Evolutionary conservation across 1,284 basidiomycete species (phyloP), one percentile per base, ranked within the genome.

Genomic region (Thelephora terrestris): DNA sequence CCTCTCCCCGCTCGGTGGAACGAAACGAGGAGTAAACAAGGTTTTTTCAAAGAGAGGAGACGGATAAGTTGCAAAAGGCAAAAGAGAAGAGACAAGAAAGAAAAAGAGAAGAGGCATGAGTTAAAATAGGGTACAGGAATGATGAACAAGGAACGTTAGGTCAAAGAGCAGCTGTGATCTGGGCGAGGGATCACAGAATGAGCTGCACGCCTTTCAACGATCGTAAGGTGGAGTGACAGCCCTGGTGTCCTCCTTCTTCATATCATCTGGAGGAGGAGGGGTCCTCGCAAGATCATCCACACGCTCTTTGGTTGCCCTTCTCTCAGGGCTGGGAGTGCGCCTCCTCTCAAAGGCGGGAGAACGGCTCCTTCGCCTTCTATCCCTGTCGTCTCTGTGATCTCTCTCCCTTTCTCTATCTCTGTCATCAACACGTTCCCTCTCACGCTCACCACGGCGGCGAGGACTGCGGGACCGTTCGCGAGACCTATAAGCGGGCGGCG

Each of bases 161-260:
- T 9, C 7, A 32, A 7, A 6, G 29, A 3, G 6, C 29, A 32
- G 29, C 39, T 9, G 20, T 40, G 10, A 25, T 21, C 39, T 10
- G 12, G 16, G 9, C 12, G 12, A 21, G 20, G 7, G 39, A 40
- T 21, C 36, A 10, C 17, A 14, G 12, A 38, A 17, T 47, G 43
- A 50, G 53, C n/a, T 55, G 47, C 20, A 49, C 54, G 42, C 29
- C 29, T 18, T 68, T 58, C n/a, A 73, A 54, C 70, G 67, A 53
- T 76, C 75, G 52, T 74, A 74, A 18, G 72, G 73, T 34, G 76
- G 76, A 7, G 74, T 75, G 53, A 70, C 68, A 47, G 69, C 75
- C 58, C 63, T 63, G 55, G 73, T 71, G 50, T 73, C 72, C 23
- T 76, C 74, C 55, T 74, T 74, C 59, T 73, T 74, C 18, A 51